A percentile compares a stretch with the other conserved stretches of the same genome.
Evolutionary conservation across 108 stramenopile species (phyloP).

Genomic region (Nannochloropsis salina): DNA sequence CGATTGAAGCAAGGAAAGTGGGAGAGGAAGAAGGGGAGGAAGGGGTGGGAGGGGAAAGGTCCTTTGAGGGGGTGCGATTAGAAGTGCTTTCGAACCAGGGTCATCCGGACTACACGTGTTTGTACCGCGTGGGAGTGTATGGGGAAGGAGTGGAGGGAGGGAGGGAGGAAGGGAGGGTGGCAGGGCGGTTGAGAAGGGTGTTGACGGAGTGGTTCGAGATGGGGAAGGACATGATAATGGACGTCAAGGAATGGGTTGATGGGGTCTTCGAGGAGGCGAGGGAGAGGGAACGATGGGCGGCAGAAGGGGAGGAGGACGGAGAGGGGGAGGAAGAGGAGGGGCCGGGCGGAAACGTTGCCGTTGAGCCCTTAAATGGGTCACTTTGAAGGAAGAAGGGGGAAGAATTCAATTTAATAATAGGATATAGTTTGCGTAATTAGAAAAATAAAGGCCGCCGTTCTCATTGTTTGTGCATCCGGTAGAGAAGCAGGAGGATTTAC

Average conservation of each 20-base stretch:
- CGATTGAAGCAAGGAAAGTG: background rate
- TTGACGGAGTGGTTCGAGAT: too few species aligned
- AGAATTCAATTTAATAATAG: background rate
- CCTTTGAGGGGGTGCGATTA: conserved; percentile 22
- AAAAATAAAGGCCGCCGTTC: too few species aligned
- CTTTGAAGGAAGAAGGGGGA: background rate
- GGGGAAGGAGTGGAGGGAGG: conserved; percentile 24
- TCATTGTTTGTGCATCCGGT: too few species aligned
- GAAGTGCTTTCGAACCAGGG: conserved; percentile 40
- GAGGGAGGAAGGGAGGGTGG: background rate
- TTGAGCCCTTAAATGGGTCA: too few species aligned
- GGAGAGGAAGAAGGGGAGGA: background rate
- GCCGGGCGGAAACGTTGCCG: conserved; percentile 2
- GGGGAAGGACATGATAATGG: too few species aligned
- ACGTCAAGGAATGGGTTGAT: conserved; percentile 32
- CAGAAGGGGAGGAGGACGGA: background rate
- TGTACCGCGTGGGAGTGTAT: conserved; percentile 48
- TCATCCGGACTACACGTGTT: conserved; percentile 41
- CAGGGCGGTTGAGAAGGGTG: background rate
- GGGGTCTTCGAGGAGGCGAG: background rate
- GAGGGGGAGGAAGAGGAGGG: conserved; percentile 24
- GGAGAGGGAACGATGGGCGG: background rate
- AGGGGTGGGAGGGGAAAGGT: background rate
- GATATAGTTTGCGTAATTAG: background rate
- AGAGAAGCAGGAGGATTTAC: too few species aligned